Evolutionary conservation across 169 alveolate genomes (phyloP).

Genomic region (Eimeria sp.): DNA sequence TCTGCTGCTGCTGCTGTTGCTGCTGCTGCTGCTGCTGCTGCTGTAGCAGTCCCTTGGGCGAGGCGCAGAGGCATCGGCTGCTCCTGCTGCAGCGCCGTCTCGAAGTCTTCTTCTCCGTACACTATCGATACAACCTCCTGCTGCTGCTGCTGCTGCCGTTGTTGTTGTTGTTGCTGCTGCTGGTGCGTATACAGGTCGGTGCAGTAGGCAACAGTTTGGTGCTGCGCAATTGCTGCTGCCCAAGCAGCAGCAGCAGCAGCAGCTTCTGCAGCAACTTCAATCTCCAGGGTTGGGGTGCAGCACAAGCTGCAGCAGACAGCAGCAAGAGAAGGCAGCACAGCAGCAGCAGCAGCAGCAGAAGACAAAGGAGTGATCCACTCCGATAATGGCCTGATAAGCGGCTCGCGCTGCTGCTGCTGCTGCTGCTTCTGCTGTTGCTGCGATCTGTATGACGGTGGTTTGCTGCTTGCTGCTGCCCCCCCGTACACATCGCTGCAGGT

Average conservation of each 20-base stretch:
- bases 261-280: neutral
- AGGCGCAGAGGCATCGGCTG: neutral
- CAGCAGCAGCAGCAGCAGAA: constrained; percentile 65
- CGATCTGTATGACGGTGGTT: neutral
- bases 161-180: constrained; percentile 36
- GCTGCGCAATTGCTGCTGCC: constrained; percentile 9
- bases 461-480: constrained; percentile 43
- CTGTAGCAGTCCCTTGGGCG: neutral
- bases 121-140: neutral
- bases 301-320: constrained; percentile 67
- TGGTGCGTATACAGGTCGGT: neutral
- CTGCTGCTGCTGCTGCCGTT: constrained; percentile 60
- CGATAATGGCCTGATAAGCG: constrained; percentile 16
- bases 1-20: constrained; percentile 48
- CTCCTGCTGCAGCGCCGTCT: constrained; percentile 27
- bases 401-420: constrained; percentile 42
- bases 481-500: constrained; percentile 6
- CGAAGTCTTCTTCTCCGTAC: constrained; percentile 49
- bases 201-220: neutral
- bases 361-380: constrained; percentile 7
- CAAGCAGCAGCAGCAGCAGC: neutral
- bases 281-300: neutral
- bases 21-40: constrained; percentile 48
- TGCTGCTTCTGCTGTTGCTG: constrained; percentile 30
- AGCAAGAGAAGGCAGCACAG: constrained; percentile 44